These are phyloP conservation scores for Penicillium sp. DNA, from an alignment of 2,329 filamentous ascomycete species.

Conservation along the genomic window DNA sequence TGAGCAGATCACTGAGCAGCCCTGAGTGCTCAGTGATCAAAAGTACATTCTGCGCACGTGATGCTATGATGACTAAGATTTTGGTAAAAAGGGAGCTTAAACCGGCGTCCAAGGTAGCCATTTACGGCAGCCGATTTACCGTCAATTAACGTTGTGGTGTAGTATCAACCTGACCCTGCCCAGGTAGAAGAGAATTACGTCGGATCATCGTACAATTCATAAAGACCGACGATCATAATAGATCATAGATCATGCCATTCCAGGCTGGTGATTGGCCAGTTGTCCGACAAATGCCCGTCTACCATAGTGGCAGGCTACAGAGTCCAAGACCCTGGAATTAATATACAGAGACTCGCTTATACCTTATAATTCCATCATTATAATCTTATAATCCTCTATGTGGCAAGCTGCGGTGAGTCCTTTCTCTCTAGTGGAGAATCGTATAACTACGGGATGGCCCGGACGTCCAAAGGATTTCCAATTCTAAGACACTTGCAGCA, in stretches of 20 bases:
- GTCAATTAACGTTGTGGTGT: too few relatives aligned
- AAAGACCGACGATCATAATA: constrained; percentile 15
- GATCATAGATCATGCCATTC: constrained; percentile 18
- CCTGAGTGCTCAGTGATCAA: too few relatives aligned
- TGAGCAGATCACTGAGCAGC: too few relatives aligned
- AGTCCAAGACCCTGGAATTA: background rate
- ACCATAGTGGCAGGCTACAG: background rate
- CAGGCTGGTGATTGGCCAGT: constrained; percentile 22
- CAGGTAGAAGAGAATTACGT: background rate
- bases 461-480: background rate
- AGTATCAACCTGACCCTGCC: background rate
- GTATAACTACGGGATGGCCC: constrained; percentile 2
- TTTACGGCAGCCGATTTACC: too few relatives aligned
- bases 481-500: background rate
- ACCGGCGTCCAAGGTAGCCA: too few relatives aligned
- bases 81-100: too few relatives aligned
- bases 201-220: background rate
- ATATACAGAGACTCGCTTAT: background rate
- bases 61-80: too few relatives aligned
- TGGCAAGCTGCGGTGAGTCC: constrained; percentile 12
- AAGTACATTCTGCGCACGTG: too few relatives aligned
- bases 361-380: background rate
- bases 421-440: constrained; percentile 19
- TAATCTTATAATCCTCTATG: background rate
- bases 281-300: constrained; percentile 32